Conservation (phyloP, 345 rosid genomes). For the Eucalyptus curtisii region DNA sequence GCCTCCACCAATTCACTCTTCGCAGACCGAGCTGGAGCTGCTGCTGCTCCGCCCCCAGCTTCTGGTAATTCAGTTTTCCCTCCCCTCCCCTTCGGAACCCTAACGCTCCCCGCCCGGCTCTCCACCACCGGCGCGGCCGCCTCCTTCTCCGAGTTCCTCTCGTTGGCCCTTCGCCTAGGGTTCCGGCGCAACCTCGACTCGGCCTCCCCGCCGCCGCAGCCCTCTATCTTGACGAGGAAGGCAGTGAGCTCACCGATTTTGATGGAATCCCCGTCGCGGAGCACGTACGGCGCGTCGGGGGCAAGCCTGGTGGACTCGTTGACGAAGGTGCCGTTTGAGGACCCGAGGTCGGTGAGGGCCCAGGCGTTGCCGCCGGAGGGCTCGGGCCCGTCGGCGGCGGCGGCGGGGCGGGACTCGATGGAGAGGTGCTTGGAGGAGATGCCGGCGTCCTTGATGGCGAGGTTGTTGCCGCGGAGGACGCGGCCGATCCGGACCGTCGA, state of each 20-base stretch:
- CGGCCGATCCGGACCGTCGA: slow-evolving; percentile 56
- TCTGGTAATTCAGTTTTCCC: not conserved
- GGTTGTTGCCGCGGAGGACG: slow-evolving; percentile 55
- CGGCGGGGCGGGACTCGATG: slow-evolving; percentile 23
- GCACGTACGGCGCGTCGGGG: slow-evolving; percentile 22
- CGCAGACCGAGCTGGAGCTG: not conserved
- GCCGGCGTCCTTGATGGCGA: slow-evolving; percentile 61
- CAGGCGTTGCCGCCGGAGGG: slow-evolving; percentile 43
- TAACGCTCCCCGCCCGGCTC: slow-evolving; percentile 4
- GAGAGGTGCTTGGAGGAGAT: slow-evolving; percentile 70
- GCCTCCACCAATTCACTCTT: not conserved
- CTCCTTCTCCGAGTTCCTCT: not conserved
- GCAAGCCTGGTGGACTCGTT: slow-evolving; percentile 25
- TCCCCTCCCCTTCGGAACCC: not conserved
- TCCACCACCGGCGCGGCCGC: not conserved
- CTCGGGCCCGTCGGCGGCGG: not conserved
- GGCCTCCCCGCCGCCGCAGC: slow-evolving; percentile 2
- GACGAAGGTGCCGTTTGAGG: slow-evolving; percentile 76
- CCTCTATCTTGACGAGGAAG: slow-evolving; percentile 23
- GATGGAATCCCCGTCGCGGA: slow-evolving; percentile 48
- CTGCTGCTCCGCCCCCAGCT: not conserved
- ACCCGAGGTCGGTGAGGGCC: slow-evolving; percentile 54
- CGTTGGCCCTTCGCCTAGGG: not conserved
- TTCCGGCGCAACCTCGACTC: not conserved
- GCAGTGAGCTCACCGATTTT: slow-evolving; percentile 72